A percentile compares a stretch with the other conserved stretches of the same genome.
Evolutionary conservation across 345 rosid genomes (phyloP).

Genomic region (Hibiscus tridactylites): DNA sequence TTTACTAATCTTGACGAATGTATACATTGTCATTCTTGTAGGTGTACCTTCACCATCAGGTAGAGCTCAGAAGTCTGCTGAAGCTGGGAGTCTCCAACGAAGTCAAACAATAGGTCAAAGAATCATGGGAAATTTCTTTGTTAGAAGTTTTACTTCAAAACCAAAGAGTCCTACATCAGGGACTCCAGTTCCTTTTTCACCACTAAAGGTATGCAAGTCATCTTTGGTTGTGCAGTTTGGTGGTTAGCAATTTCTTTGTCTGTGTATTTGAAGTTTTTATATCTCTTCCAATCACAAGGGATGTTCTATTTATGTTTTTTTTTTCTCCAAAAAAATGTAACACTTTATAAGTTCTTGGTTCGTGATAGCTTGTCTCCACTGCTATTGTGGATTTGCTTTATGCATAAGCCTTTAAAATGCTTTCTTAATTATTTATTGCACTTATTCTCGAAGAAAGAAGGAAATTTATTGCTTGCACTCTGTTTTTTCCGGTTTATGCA

Average conservation of each 20-base stretch:
- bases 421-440: not conserved
- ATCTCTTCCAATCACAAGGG: not conserved
- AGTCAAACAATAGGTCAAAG: slow-evolving; percentile 84
- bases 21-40: slow-evolving; percentile 23
- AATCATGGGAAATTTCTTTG: slow-evolving; percentile 64
- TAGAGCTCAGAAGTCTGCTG: slow-evolving; percentile 51
- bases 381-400: not conserved
- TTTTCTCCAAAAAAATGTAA: not conserved
- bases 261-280: not conserved
- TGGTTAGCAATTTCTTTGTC: not conserved
- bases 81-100: slow-evolving; percentile 45
- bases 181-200: slow-evolving; percentile 62
- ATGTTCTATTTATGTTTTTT: not conserved
- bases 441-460: not conserved
- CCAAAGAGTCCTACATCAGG: slow-evolving; percentile 51
- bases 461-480: not conserved
- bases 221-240: not conserved
- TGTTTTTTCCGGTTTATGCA: not conserved
- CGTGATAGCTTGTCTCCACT: not conserved
- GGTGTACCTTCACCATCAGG: slow-evolving; percentile 83
- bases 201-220: slow-evolving; percentile 47
- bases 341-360: not conserved
- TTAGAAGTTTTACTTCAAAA: slow-evolving; percentile 74
- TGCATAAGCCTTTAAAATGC: not conserved
- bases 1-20: not conserved